Evolutionary conservation across 2,329 filamentous ascomycete species (phyloP).

Genomic region (Pseudogymnoascus sp.): DNA sequence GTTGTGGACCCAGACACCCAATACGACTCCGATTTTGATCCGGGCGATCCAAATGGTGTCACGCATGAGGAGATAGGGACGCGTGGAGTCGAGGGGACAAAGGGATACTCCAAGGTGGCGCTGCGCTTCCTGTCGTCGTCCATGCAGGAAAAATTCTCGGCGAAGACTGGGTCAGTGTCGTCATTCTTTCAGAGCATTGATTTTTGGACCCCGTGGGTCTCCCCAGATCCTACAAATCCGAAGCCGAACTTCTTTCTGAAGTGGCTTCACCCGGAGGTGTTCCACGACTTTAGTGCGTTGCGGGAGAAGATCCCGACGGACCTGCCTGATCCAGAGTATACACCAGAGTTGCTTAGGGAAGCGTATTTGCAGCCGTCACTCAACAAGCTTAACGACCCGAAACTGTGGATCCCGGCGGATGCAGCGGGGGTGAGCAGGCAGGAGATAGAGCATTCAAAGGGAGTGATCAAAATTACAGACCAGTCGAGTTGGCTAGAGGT

Average conservation of each 20-base stretch:
- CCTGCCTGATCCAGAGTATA: constrained; percentile 40
- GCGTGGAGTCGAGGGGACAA: constrained; percentile 7
- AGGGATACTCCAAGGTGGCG: constrained; percentile 19
- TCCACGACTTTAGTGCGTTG: constrained; percentile 46
- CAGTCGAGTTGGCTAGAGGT: constrained; percentile 48
- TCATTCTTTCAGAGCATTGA: constrained; percentile 13
- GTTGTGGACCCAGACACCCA: constrained; percentile 24
- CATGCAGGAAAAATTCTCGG: not conserved
- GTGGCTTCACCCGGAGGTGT: constrained; percentile 53
- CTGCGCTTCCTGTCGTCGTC: constrained; percentile 18
- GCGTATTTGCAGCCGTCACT: constrained; percentile 48
- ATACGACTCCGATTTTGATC: constrained; percentile 29
- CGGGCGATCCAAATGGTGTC: constrained; percentile 13
- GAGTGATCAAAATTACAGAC: constrained; percentile 51
- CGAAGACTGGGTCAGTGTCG: not conserved
- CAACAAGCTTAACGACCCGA: constrained; percentile 42
- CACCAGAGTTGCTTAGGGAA: constrained; percentile 35
- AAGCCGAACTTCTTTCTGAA: constrained; percentile 39
- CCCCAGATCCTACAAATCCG: constrained; percentile 27
- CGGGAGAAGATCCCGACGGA: constrained; percentile 42
- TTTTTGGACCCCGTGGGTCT: constrained; percentile 24
- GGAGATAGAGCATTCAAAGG: constrained; percentile 46
- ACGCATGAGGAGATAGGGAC: constrained; percentile 21
- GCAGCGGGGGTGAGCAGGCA: constrained; percentile 47
- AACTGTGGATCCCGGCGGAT: constrained; percentile 53